Percentiles rank a stretch among this genome's conserved stretches.
Conservation (phyloP, 129 eudicot genomes). For the Saposhnikovia divaricata region DNA sequence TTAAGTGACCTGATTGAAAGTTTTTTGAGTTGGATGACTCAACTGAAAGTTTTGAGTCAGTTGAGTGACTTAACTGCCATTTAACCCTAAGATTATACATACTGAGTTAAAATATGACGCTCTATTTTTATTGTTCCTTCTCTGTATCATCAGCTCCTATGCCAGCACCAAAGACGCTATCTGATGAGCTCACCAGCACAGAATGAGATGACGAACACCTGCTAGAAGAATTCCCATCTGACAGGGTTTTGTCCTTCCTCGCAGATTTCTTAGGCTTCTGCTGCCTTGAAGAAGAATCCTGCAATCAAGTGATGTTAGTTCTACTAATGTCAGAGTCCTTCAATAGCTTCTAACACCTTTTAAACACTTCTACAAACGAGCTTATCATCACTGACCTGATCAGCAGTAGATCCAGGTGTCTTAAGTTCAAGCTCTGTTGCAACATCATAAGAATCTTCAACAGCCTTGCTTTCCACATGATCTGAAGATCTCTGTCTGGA, state of each 20-base stretch:
- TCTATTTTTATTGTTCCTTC: slow-evolving; percentile 1
- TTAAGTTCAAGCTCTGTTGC: slow-evolving; percentile 83
- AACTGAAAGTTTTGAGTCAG: too few species aligned
- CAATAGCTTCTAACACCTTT: background rate
- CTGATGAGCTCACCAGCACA: slow-evolving; percentile 70
- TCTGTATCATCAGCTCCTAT: slow-evolving; percentile 22
- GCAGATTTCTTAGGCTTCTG: slow-evolving; percentile 37
- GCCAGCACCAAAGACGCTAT: slow-evolving; percentile 64
- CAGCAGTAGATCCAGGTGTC: slow-evolving; percentile 77
- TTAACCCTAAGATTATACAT: background rate
- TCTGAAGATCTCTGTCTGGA: slow-evolving; percentile 46
- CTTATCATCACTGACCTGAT: slow-evolving; percentile 42
- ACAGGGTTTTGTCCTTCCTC: slow-evolving; percentile 44
- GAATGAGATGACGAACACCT: slow-evolving; percentile 77
- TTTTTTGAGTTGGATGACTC: too few species aligned
- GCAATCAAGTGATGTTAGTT: slow-evolving; percentile 19
- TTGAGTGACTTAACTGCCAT: too few species aligned
- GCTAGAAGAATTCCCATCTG: slow-evolving; percentile 70
- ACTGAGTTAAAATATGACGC: background rate
- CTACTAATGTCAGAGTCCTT: background rate
- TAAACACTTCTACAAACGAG: background rate
- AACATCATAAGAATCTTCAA: slow-evolving; percentile 65
- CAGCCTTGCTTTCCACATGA: slow-evolving; percentile 43
- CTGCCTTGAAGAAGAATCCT: slow-evolving; percentile 54
- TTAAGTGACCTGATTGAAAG: too few species aligned